Conservation (phyloP, 768 basidiomycete genomes). For the Hygrophorus pudorinus region DNA sequence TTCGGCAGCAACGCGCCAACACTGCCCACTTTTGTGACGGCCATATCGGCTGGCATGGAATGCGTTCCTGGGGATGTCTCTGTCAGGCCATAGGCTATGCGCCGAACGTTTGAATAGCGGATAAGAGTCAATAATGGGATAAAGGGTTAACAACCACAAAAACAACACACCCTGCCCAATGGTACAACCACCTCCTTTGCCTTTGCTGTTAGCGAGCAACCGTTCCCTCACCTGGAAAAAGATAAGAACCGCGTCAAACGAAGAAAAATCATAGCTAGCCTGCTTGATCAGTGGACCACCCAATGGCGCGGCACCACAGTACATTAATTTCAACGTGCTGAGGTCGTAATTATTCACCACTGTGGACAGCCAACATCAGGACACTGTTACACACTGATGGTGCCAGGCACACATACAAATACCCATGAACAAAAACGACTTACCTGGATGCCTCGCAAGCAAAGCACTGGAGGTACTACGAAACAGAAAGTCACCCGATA, state of each 20-base stretch:
- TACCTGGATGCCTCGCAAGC: constrained; percentile 60
- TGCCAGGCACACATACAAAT: too few species aligned
- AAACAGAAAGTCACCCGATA: constrained; percentile 51
- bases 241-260: neutral
- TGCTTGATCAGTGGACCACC: constrained; percentile 50
- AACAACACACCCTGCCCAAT: constrained; percentile 51
- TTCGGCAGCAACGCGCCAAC: constrained; percentile 66
- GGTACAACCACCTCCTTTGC: constrained; percentile 25
- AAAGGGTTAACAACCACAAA: too few species aligned
- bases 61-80: constrained; percentile 74
- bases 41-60: constrained; percentile 35
- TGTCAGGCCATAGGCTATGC: constrained; percentile 66
- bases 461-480: constrained; percentile 74
- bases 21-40: constrained; percentile 45
- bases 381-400: too few species aligned
- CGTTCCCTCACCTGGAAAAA: constrained; percentile 25
- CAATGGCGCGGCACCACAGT: constrained; percentile 77
- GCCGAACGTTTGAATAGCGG: too few species aligned
- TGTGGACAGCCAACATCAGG: constrained; percentile 14
- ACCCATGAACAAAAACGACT: too few species aligned
- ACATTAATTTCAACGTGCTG: constrained; percentile 42
- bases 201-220: constrained; percentile 25
- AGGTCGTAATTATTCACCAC: constrained; percentile 62
- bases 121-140: too few species aligned
- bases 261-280: constrained; percentile 22